Percentiles rank a stretch among this genome's conserved stretches.
Evolutionary conservation across 2,329 filamentous ascomycete genomes (phyloP).

Genomic region (Epichloe gansuensis): DNA sequence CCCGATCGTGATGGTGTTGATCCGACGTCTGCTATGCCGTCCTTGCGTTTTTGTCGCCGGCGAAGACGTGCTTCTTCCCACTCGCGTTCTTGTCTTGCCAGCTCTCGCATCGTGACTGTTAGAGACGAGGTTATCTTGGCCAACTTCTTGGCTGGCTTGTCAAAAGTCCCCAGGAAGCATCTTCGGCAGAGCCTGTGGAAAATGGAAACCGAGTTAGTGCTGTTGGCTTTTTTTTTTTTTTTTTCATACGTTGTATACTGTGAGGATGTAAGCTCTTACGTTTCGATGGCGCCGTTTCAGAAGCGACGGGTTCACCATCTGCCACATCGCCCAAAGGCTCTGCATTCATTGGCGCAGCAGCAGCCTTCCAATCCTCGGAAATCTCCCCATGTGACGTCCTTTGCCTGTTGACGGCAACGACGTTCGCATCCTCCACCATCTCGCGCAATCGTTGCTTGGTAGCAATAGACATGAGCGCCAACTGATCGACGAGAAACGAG

Average conservation of each 20-base stretch:
- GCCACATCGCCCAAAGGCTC: constrained; percentile 21
- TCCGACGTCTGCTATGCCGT: constrained; percentile 40
- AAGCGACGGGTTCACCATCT: constrained; percentile 30
- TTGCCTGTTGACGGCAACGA: constrained; percentile 58
- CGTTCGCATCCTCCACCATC: constrained; percentile 65
- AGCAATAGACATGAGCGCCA: constrained; percentile 72
- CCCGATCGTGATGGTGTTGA: constrained; percentile 38
- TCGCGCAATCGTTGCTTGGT: constrained; percentile 68
- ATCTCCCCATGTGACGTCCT: constrained; percentile 69
- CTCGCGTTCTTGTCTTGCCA: constrained; percentile 54
- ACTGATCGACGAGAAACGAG: constrained; percentile 65
- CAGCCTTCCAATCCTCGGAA: constrained; percentile 61
- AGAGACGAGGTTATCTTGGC: constrained; percentile 38
- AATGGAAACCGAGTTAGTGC: not conserved
- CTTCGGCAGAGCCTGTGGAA: constrained; percentile 27
- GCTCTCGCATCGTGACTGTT: constrained; percentile 43
- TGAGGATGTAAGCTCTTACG: constrained; percentile 32
- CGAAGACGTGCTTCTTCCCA: constrained; percentile 60
- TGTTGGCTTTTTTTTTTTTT: not conserved
- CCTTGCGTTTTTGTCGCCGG: constrained; percentile 53
- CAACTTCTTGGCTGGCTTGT: constrained; percentile 31
- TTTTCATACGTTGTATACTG: too few species aligned
- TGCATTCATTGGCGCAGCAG: constrained; percentile 45
- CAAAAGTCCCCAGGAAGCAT: constrained; percentile 24
- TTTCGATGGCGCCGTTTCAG: constrained; percentile 44